Evolutionary conservation across 2,329 filamentous ascomycete genomes (phyloP).

Genomic region (Ustilaginoidea virens): DNA sequence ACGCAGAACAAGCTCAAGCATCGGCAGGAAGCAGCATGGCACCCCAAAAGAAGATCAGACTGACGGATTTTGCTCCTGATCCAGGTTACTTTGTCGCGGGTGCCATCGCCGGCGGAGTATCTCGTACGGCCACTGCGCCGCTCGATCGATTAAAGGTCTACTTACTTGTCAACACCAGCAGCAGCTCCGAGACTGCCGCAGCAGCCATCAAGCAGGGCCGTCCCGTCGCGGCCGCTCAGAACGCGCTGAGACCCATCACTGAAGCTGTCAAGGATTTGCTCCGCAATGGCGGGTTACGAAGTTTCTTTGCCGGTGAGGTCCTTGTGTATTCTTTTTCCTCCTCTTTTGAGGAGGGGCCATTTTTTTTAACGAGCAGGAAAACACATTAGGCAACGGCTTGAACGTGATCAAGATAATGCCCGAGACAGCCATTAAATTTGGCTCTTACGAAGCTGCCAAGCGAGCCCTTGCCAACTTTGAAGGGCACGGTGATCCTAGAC

Average conservation of each 20-base stretch:
- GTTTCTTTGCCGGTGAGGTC: slow-evolving; percentile 75
- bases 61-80: slow-evolving; percentile 60
- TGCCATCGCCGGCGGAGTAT: slow-evolving; percentile 86
- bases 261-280: slow-evolving; percentile 67
- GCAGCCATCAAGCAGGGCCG: slow-evolving; percentile 56
- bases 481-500: slow-evolving; percentile 68
- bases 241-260: slow-evolving; percentile 52
- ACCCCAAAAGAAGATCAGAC: slow-evolving; percentile 29
- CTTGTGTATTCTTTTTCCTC: too few species aligned
- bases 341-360: too few species aligned
- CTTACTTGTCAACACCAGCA: slow-evolving; percentile 72
- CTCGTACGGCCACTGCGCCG: slow-evolving; percentile 86
- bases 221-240: slow-evolving; percentile 46
- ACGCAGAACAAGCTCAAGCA: slow-evolving; percentile 13
- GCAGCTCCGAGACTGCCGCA: slow-evolving; percentile 35
- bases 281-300: slow-evolving; percentile 70
- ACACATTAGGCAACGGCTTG: slow-evolving; percentile 64
- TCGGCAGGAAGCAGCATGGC: slow-evolving; percentile 19
- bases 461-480: slow-evolving; percentile 72
- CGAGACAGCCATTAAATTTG: slow-evolving; percentile 96
- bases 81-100: slow-evolving; percentile 97
- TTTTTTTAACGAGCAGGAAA: too few species aligned
- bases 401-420: slow-evolving; percentile 98
- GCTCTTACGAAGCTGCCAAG: slow-evolving; percentile 92
- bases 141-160: slow-evolving; percentile 96